Evolutionary conservation across 148 eudicot genomes (phyloP), one percentile per base, ranked within the genome.

Genomic region (Vaccinium corymbosum): DNA sequence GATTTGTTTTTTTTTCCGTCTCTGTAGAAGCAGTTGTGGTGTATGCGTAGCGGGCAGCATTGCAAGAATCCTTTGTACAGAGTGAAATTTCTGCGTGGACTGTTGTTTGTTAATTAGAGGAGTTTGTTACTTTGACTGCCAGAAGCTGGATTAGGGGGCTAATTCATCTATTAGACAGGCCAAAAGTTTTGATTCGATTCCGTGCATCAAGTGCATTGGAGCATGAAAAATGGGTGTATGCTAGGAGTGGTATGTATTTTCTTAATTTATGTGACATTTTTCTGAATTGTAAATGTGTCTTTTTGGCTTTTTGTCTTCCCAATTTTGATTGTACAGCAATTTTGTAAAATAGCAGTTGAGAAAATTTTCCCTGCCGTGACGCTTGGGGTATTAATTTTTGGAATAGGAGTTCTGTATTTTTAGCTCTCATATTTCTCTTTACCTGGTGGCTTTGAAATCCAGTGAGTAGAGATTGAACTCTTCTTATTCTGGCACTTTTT

Each of bases 221-320:
- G 73, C 78, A 35, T 29, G 61, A 16, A 35, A 15, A 64, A 6
- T 42, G 3, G n/a, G 71, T 49, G 10, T 66, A 16, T 74, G 38
- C 46, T 80, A 35, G 48, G 11, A 49, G 66, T 22, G 73, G 46
- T 75, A 75, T 81, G 42, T 81, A 68, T 85, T 56, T 42, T 27
- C 50, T 25, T 15, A 6, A 17, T 13, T 46, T 20, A 7, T 53
- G 4, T 0, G 29, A 59, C 10, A 46, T 56, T n/a, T 70, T 70
- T 80, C 38, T 20, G 27, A 38, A 55, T 72, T 85, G 86, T 85
- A 73, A 73, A 81, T 85, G 71, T 80, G 83, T 85, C 15, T 80
- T 59, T 85, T 59, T 29, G 25, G 74, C 35, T 32, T 55, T 32
- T 56, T 22, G 5, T 61, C 12, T 80, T 29, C 35, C 53, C 48